Conservation (phyloP, 495 filamentous ascomycete species). For the Thozetella sp. region DNA sequence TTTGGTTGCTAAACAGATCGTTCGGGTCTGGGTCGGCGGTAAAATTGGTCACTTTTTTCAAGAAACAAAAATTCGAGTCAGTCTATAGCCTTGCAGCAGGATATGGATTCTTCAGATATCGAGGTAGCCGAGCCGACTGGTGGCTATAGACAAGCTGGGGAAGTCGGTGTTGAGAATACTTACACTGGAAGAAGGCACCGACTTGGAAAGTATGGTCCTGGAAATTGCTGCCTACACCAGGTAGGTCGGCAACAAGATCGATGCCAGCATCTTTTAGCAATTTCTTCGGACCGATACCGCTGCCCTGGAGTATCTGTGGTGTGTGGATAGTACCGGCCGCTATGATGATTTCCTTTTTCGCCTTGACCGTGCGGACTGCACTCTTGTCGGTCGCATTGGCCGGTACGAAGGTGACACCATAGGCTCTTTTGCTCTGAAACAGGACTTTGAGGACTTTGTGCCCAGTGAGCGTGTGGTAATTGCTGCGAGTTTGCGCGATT, state of each 20-base stretch:
- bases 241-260: constrained; percentile 41
- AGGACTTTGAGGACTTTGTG: constrained; percentile 33
- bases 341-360: constrained; percentile 56
- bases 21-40: constrained; percentile 23
- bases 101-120: no score
- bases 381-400: constrained; percentile 2
- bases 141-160: no score
- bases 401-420: constrained; percentile 26
- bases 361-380: constrained; percentile 25
- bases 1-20: constrained; percentile 31
- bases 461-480: constrained; percentile 35
- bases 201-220: constrained; percentile 50
- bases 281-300: constrained; percentile 49
- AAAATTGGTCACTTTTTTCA: constrained; percentile 35
- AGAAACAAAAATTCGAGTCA: no score
- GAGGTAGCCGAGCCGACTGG: no score
- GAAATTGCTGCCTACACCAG: constrained; percentile 58
- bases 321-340: constrained; percentile 57
- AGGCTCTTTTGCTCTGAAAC: constrained; percentile 28
- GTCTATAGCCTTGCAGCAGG: no score
- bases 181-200: constrained; percentile 26
- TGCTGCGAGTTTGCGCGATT: constrained; percentile 21
- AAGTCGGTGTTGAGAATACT: constrained; percentile 4
- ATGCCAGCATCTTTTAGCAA: constrained; percentile 42
- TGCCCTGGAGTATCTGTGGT: constrained; percentile 55